These are phyloP conservation scores for Dactylella cylindrospora DNA, from an alignment of 2,329 filamentous ascomycete genomes.

Conservation along the genomic window DNA sequence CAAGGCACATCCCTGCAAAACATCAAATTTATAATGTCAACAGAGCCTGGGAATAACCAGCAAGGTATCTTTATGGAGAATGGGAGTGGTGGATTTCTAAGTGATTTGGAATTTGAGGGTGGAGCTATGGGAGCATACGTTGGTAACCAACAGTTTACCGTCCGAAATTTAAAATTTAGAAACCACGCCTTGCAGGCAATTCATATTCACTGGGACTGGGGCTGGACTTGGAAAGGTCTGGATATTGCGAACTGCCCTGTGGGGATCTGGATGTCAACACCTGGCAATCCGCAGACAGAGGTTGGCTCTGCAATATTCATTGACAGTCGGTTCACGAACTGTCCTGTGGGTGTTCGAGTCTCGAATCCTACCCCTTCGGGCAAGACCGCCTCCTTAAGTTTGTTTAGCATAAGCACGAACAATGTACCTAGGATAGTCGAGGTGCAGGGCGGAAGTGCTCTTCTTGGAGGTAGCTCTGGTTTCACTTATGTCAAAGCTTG, in stretches of 20 bases:
- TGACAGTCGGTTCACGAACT: constrained; percentile 77
- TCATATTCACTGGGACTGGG: constrained; percentile 83
- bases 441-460: constrained; percentile 72
- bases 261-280: constrained; percentile 73
- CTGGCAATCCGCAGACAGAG: constrained; percentile 54
- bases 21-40: constrained; percentile 57
- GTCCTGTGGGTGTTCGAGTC: constrained; percentile 73
- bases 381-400: constrained; percentile 58
- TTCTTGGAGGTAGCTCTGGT: constrained; percentile 21
- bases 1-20: constrained; percentile 64
- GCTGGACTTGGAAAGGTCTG: constrained; percentile 71
- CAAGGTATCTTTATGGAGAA: constrained; percentile 65
- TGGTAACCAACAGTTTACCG: constrained; percentile 68
- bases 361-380: constrained; percentile 70
- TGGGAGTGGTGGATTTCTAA: constrained; percentile 75
- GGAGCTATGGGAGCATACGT: constrained; percentile 64
- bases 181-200: constrained; percentile 76
- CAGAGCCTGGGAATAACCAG: constrained; percentile 51
- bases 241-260: constrained; percentile 72
- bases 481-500: constrained; percentile 10
- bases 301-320: constrained; percentile 82
- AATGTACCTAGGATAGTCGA: constrained; percentile 75
- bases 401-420: constrained; percentile 60
- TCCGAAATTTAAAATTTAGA: constrained; percentile 80
- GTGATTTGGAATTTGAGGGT: constrained; percentile 79